These are phyloP conservation scores for Scheffersomyces amazonensis DNA, from an alignment of 805 yeast species.

Conservation along the genomic window DNA sequence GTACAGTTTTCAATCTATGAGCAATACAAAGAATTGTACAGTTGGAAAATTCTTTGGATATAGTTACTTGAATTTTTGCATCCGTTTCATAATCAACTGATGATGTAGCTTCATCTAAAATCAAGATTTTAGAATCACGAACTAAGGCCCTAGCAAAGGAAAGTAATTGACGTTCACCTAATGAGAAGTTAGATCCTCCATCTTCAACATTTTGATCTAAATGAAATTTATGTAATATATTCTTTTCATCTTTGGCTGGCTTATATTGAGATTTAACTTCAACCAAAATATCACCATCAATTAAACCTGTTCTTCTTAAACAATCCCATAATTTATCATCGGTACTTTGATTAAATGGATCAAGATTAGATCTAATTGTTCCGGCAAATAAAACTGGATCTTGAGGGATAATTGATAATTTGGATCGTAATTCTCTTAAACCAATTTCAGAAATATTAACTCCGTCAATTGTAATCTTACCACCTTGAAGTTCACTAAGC, in stretches of 20 bases:
- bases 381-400: conserved; percentile 64
- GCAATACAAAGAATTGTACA: conserved; percentile 39
- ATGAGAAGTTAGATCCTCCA: conserved; percentile 33
- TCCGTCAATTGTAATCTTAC: conserved; percentile 52
- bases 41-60: conserved; percentile 26
- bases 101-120: conserved; percentile 39
- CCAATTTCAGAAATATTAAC: conserved; percentile 50
- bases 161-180: conserved; percentile 37
- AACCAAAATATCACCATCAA: conserved; percentile 26
- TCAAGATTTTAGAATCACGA: conserved; percentile 31
- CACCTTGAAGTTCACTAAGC: conserved; percentile 46
- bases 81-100: conserved; percentile 40
- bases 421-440: conserved; percentile 46
- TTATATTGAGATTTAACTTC: conserved; percentile 10
- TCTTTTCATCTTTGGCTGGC: conserved; percentile 8
- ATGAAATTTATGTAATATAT: conserved; percentile 29
- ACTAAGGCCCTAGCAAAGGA: conserved; percentile 38
- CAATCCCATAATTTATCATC: conserved; percentile 55
- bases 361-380: conserved; percentile 51
- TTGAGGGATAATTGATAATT: conserved; percentile 61
- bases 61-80: conserved; percentile 31
- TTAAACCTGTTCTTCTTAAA: conserved; percentile 49
- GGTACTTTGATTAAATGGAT: conserved; percentile 50
- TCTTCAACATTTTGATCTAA: conserved; percentile 34
- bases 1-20: conserved; percentile 35